Percentiles rank a stretch among this genome's conserved stretches.
Evolutionary conservation across 2,329 filamentous ascomycete genomes (phyloP).

Genomic region (Botrytis sinoallii): DNA sequence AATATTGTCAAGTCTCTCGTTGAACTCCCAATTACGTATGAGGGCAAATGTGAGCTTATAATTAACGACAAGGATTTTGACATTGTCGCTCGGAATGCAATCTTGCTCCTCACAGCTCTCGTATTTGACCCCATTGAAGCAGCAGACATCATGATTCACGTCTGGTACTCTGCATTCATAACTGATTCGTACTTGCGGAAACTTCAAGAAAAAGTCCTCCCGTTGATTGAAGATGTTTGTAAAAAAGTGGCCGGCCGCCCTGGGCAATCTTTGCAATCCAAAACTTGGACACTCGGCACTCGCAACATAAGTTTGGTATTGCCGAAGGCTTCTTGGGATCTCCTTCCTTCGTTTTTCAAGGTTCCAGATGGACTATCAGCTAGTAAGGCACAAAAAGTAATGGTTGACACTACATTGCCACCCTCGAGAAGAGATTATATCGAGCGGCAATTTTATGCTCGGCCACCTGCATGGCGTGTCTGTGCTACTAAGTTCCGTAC

Average conservation of each 20-base stretch:
- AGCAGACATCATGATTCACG: constrained; percentile 13
- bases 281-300: constrained; percentile 16
- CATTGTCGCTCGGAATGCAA: constrained; percentile 19
- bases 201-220: background rate
- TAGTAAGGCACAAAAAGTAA: constrained; percentile 30
- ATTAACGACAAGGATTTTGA: constrained; percentile 25
- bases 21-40: background rate
- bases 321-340: constrained; percentile 33
- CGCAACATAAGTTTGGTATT: constrained; percentile 1
- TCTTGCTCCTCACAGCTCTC: constrained; percentile 13
- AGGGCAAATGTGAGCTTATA: constrained; percentile 40
- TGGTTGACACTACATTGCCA: constrained; percentile 35
- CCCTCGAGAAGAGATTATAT: constrained; percentile 36
- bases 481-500: constrained; percentile 37
- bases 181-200: background rate
- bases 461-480: constrained; percentile 34
- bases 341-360: constrained; percentile 33
- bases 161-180: constrained; percentile 17
- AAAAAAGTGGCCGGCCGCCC: background rate
- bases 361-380: constrained; percentile 32
- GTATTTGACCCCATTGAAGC: background rate
- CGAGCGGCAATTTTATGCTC: constrained; percentile 35
- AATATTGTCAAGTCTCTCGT: constrained; percentile 41
- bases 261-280: constrained; percentile 4
- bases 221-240: constrained; percentile 8